Evolutionary conservation across 805 yeast genomes (phyloP).

Genomic region (Lachancea sp.): DNA sequence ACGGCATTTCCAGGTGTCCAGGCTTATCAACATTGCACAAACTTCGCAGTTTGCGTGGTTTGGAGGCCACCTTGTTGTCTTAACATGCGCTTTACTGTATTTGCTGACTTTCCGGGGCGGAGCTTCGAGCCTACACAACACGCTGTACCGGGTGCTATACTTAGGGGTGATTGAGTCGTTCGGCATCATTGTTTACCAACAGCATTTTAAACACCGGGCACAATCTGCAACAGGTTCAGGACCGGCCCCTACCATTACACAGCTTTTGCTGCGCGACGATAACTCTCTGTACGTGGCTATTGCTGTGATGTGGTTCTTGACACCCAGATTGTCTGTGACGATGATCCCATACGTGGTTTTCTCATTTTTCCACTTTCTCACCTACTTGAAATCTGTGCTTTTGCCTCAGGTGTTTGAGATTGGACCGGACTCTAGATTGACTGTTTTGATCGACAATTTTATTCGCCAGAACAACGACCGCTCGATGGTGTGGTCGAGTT

Average conservation of each 20-base stretch:
- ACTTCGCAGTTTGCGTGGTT: slow-evolving; percentile 77
- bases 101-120: slow-evolving; percentile 30
- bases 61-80: slow-evolving; percentile 47
- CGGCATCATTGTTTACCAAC: slow-evolving; percentile 67
- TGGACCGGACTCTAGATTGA: slow-evolving; percentile 22
- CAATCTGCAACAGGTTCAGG: slow-evolving; percentile 14
- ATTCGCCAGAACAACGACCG: slow-evolving; percentile 51
- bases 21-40: slow-evolving; percentile 25
- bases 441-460: slow-evolving; percentile 35
- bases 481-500: slow-evolving; percentile 54
- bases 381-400: slow-evolving; percentile 57
- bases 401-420: slow-evolving; percentile 49
- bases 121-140: slow-evolving; percentile 31
- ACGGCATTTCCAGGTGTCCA: slow-evolving; percentile 7
- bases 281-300: slow-evolving; percentile 65
- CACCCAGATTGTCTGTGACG: slow-evolving; percentile 56
- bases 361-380: slow-evolving; percentile 75
- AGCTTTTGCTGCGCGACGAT: slow-evolving; percentile 47
- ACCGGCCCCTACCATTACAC: slow-evolving; percentile 29
- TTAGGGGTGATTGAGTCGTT: slow-evolving; percentile 66
- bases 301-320: slow-evolving; percentile 48
- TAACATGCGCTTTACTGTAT: slow-evolving; percentile 38
- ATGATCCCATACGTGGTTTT: slow-evolving; percentile 69
- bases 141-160: slow-evolving; percentile 55
- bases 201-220: slow-evolving; percentile 35